A percentile compares a stretch with the other conserved stretches of the same genome.
Conservation (phyloP, 495 filamentous ascomycete genomes). For the Xylaria acuta region DNA sequence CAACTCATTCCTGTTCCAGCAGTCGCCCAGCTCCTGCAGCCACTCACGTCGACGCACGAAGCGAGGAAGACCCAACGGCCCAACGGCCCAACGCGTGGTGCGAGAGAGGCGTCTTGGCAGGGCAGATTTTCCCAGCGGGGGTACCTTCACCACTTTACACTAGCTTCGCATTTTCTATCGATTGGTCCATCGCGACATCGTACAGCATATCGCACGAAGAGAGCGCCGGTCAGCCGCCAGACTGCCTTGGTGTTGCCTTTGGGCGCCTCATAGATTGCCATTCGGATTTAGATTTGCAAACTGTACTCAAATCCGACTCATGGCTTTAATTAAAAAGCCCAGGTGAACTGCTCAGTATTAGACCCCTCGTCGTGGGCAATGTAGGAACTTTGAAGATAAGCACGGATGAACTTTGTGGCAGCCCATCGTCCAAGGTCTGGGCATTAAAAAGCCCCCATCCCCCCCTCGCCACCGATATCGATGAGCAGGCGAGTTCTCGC, state of each 20-base stretch:
- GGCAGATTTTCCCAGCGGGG: conserved; percentile 2
- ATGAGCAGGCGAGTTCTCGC: background rate
- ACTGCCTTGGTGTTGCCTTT: background rate
- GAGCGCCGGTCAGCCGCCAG: background rate
- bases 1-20: background rate
- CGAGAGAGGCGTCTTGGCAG: conserved; percentile 17
- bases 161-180: background rate
- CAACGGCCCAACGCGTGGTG: no score
- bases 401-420: conserved; percentile 19
- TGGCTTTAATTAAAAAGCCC: background rate
- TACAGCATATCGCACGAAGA: background rate
- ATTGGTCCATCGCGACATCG: background rate
- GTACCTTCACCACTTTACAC: background rate
- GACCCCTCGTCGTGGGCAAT: background rate
- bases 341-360: background rate
- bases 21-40: background rate
- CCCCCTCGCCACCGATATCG: background rate
- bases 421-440: background rate
- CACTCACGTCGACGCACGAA: conserved; percentile 19
- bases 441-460: background rate
- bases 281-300: background rate
- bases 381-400: conserved; percentile 8
- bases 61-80: conserved; percentile 3
- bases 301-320: background rate
- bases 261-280: background rate